Conservation (phyloP, 2,329 filamentous ascomycete species). For the Amphichorda felina region DNA sequence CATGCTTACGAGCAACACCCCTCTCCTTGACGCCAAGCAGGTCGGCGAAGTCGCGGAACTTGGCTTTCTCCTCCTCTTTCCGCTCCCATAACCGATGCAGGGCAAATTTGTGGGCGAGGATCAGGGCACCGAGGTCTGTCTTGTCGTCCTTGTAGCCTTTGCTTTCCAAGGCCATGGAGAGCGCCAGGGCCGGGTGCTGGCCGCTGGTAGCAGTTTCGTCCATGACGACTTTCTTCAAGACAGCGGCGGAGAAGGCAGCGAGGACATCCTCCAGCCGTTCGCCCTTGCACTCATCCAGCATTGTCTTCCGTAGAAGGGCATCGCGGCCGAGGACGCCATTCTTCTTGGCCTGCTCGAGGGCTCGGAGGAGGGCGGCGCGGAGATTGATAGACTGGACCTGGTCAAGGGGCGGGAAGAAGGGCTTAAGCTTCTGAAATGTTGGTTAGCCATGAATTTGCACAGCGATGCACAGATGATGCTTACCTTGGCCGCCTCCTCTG, state of each 20-base stretch:
- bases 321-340: slow-evolving; percentile 72
- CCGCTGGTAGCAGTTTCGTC: slow-evolving; percentile 24
- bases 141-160: slow-evolving; percentile 43
- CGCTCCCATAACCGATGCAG: slow-evolving; percentile 45
- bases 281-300: slow-evolving; percentile 93
- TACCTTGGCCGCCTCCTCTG: slow-evolving; percentile 62
- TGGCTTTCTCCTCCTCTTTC: slow-evolving; percentile 45
- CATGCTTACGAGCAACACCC: slow-evolving; percentile 40
- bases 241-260: slow-evolving; percentile 70
- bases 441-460: background rate
- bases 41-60: slow-evolving; percentile 52
- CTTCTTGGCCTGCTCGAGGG: slow-evolving; percentile 78
- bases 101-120: slow-evolving; percentile 61
- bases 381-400: slow-evolving; percentile 86
- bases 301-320: slow-evolving; percentile 75
- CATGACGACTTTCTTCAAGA: slow-evolving; percentile 58
- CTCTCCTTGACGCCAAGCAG: slow-evolving; percentile 52
- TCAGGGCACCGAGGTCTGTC: slow-evolving; percentile 48
- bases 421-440: slow-evolving; percentile 62
- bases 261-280: slow-evolving; percentile 83
- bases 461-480: slow-evolving; percentile 9
- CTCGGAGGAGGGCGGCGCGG: slow-evolving; percentile 69
- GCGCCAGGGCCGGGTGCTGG: slow-evolving; percentile 34
- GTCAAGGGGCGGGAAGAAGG: slow-evolving; percentile 84
- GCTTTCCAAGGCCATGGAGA: slow-evolving; percentile 45